Base-by-base conservation (phyloP, 345 rosid genomes). In the Pugionium cornutum region DNA sequence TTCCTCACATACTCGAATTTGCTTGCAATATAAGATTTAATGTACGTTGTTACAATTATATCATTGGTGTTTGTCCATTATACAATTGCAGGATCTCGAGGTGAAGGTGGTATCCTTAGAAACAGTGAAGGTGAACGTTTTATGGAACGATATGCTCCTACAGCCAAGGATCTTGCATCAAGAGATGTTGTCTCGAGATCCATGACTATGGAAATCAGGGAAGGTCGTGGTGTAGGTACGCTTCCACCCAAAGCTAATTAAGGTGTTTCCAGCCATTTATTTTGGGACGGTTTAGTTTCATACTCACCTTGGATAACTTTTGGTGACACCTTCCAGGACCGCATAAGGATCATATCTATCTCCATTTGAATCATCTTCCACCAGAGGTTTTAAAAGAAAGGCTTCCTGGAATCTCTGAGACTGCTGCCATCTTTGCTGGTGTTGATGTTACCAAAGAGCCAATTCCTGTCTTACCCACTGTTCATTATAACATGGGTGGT, bases 131-230 rank as follows among this genome's bases (percentile, higher is more conserved):
- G 97, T 32, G 98, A 92, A 67, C 78, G 95, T 35, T 92, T 92
- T 67, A 92, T 92, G 98, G 98, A 92, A 71, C 80, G 98, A 39
- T 92, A 92, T 83, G 97, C 97, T 51, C 98, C 98, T n/a, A 88
- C 92, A 4, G 96, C 98, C 51, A 92, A 89, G 78, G 98, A 92
- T 83, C 98, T 92, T 80, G 97, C 98, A 41, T 89, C 97, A 58
- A 83, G 98, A 79, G 97, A 92, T 83, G 96, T 92, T 67, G 97
- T 92, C 47, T 92, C 98, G 58, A 83, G 98, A 76, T 92, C 97
- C 39, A 92, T 92, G 97, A 92, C 98, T 35, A 88, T 92, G 94
- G 98, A 92, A 79, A 92, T 92, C 53, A 67, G 98, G 34, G 86
- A 88, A 74, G 95, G 98, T 27, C 97, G 96, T 55, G 98, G 98